A percentile compares a stretch with the other conserved stretches of the same genome.
phyloP scores from a whole-genome alignment of 495 filamentous ascomycete genomes.

The Aspergillus sclerotioniger region DNA sequence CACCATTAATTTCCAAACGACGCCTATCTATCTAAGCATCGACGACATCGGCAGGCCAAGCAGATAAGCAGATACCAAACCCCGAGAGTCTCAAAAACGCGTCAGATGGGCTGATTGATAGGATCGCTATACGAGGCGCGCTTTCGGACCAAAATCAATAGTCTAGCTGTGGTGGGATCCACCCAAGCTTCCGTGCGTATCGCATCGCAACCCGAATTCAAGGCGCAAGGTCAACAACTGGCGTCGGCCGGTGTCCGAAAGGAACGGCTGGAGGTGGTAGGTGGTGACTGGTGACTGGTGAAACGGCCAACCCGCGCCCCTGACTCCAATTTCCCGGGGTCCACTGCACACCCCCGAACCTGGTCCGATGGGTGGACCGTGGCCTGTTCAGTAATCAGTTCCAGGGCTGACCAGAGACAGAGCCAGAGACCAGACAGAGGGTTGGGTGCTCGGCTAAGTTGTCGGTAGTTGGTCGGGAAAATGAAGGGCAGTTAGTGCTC shows the following conservation, averaged over 20 bases:
- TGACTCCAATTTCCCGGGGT: background rate
- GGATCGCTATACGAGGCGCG: background rate
- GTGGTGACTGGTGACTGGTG: background rate
- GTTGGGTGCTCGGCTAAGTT: background rate
- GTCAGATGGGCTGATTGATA: background rate
- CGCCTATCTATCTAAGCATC: background rate
- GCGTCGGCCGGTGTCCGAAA: background rate
- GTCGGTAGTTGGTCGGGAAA: background rate
- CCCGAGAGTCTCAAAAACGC: background rate
- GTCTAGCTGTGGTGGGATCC: background rate
- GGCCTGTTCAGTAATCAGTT: too few relatives aligned
- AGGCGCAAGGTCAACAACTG: background rate
- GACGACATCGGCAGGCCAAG: background rate
- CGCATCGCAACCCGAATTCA: background rate
- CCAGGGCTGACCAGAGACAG: too few relatives aligned
- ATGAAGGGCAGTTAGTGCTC: background rate
- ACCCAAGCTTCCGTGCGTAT: background rate
- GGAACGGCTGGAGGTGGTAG: too few relatives aligned
- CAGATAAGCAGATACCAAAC: too few relatives aligned
- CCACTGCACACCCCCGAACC: background rate
- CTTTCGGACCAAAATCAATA: background rate
- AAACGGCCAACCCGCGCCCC: background rate
- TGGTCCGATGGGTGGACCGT: background rate
- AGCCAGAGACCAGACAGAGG: background rate
- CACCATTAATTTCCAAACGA: too few relatives aligned